Conservation (phyloP, 306 rosid genomes). For the Ormosia semicastrata region DNA sequence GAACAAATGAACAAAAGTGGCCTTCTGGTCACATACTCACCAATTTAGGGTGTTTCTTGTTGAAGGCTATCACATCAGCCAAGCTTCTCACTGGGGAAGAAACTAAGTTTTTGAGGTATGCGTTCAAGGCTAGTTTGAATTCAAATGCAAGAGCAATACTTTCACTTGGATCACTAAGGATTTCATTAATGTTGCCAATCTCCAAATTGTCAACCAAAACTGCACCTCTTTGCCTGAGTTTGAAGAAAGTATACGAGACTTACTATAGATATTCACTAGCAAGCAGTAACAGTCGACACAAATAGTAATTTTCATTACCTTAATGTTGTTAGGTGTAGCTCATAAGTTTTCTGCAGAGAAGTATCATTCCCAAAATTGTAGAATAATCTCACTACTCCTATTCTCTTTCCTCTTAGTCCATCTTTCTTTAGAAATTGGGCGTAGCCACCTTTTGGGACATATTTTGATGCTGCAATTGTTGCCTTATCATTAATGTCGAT, state of each 20-base stretch:
- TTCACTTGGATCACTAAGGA: slow-evolving; percentile 31
- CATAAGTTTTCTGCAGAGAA: slow-evolving; percentile 28
- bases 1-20: not conserved
- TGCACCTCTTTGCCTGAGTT: slow-evolving; percentile 52
- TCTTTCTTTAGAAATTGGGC: slow-evolving; percentile 46
- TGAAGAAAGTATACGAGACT: not conserved
- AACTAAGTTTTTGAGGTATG: slow-evolving; percentile 42
- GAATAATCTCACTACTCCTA: slow-evolving; percentile 46
- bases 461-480: slow-evolving; percentile 46
- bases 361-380: slow-evolving; percentile 22
- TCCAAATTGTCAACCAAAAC: slow-evolving; percentile 46
- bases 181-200: slow-evolving; percentile 23
- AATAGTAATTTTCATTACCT: slow-evolving; percentile 45
- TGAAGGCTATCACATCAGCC: slow-evolving; percentile 57
- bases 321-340: slow-evolving; percentile 41
- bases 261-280: not conserved
- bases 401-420: slow-evolving; percentile 62
- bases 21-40: slow-evolving; percentile 16
- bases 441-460: slow-evolving; percentile 58
- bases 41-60: slow-evolving; percentile 35
- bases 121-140: slow-evolving; percentile 53
- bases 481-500: slow-evolving; percentile 39
- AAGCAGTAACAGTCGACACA: not conserved
- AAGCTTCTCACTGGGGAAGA: slow-evolving; percentile 50
- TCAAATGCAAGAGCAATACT: slow-evolving; percentile 37